A percentile compares a stretch with the other conserved stretches of the same genome.
Conservation (phyloP, 2,329 filamentous ascomycete genomes). For the Alternaria dauci region DNA sequence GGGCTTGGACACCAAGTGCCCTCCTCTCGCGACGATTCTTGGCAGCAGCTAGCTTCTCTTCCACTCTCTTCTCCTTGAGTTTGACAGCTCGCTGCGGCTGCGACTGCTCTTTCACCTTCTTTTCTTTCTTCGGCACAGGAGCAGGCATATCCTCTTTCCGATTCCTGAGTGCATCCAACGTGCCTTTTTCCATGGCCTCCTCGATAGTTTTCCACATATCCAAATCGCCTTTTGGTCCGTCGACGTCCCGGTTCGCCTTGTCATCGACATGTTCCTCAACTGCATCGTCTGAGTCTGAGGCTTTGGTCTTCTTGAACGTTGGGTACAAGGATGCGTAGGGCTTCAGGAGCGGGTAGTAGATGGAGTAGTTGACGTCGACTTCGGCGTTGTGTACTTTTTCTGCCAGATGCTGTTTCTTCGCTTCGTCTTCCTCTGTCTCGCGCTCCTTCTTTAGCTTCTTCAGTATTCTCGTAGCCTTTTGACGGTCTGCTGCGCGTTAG, state of each 20-base stretch:
- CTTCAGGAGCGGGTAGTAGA: slow-evolving; percentile 75
- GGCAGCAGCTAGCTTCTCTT: slow-evolving; percentile 17
- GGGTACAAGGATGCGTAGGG: slow-evolving; percentile 70
- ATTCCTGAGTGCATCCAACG: slow-evolving; percentile 65
- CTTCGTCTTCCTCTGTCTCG: slow-evolving; percentile 57
- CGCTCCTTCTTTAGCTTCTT: slow-evolving; percentile 71
- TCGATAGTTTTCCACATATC: slow-evolving; percentile 76
- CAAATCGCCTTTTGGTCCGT: slow-evolving; percentile 58
- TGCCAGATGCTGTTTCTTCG: slow-evolving; percentile 62
- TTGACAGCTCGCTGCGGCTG: slow-evolving; percentile 20
- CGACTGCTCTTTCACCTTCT: slow-evolving; percentile 26
- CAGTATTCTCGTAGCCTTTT: slow-evolving; percentile 73
- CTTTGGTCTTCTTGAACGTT: slow-evolving; percentile 35
- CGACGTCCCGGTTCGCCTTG: slow-evolving; percentile 42
- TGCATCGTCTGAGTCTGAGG: slow-evolving; percentile 28
- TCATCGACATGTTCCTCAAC: slow-evolving; percentile 36
- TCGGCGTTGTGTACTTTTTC: slow-evolving; percentile 71
- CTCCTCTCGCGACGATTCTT: slow-evolving; percentile 34
- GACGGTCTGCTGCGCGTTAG: slow-evolving; percentile 63
- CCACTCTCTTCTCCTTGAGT: slow-evolving; percentile 26
- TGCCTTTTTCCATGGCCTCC: slow-evolving; percentile 67
- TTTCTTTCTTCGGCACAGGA: slow-evolving; percentile 31
- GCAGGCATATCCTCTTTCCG: slow-evolving; percentile 49
- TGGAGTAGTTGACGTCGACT: slow-evolving; percentile 78
- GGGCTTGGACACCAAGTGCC: slow-evolving; percentile 25